Evolutionary conservation across 495 filamentous ascomycete genomes (phyloP), one percentile per base, ranked within the genome.

Genomic region (Emericellopsis terricola): DNA sequence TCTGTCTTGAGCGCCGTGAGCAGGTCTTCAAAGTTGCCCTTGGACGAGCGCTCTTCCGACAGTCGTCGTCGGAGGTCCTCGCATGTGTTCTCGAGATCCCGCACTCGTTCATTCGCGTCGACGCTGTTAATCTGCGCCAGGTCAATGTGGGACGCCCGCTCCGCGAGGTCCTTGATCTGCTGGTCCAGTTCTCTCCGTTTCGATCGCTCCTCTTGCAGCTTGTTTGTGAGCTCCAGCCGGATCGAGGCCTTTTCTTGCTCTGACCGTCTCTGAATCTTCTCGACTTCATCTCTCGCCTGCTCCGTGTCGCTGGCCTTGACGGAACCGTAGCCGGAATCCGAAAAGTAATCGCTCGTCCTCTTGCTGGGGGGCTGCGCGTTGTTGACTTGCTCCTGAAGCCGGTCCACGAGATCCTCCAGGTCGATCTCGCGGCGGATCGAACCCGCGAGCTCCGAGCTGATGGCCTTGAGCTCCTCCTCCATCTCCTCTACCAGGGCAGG

Each of bases 341-440:
- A 97, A 50, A 86, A 97, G 55, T 97, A 96, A 53, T 97, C 89
- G 51, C 89, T 97, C 3, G 84, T 94, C 34, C 87, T 70, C 49
- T 76, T 76, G 21, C 33, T 35, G 2, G 69, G 65, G n/a, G 56
- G 64, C 31, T 71, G 59, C 3, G 64, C 51, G 40, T 66, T 70
- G 24, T 61, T 64, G 18, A 21, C n/a, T 43, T 92, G 85, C 21
- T 70, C 56, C 52, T 93, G 84, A 44, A 91, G 53, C 36, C 78
- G 66, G 40, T 97, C 89, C 2, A 96, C 74, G 29, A 94, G 57
- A 47, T 97, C 91, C 50, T 97, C 89, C 31, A 97, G 53, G 44
- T 97, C 89, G 76, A 97, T 85, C 61, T 97, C 89, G 42, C 89
- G 73, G 38, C 78, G 71, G 45, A 97, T 94, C 19, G 87, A 94